Conservation (phyloP, 2,329 filamentous ascomycete genomes). For the Pestalotiopsis sp. region DNA sequence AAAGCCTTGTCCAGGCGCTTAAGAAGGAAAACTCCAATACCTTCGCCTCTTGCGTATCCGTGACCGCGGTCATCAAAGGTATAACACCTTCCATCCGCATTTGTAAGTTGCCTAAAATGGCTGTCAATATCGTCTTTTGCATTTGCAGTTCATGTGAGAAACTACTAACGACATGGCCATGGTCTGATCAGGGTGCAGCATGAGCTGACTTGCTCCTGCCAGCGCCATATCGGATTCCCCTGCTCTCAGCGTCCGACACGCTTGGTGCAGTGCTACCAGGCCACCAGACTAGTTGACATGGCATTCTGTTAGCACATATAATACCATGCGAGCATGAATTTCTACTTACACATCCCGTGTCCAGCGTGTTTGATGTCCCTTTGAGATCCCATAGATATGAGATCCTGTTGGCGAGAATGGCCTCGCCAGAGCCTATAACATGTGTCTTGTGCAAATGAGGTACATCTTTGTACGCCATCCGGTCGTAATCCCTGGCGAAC, state of each 20-base stretch:
- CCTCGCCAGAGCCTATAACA: slow-evolving; percentile 13
- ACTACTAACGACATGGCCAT: slow-evolving; percentile 3
- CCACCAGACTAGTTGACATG: slow-evolving; percentile 8
- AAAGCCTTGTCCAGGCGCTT: slow-evolving; percentile 49
- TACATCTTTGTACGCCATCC: slow-evolving; percentile 6
- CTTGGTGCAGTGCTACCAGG: slow-evolving; percentile 14
- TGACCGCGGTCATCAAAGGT: slow-evolving; percentile 42
- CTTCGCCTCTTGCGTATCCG: slow-evolving; percentile 56
- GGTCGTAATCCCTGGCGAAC: slow-evolving; percentile 6
- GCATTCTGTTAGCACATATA: background rate
- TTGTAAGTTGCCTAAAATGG: background rate
- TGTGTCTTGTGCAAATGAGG: slow-evolving; percentile 4
- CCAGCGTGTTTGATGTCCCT: slow-evolving; percentile 13
- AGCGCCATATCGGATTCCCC: slow-evolving; percentile 3
- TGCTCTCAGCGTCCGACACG: slow-evolving; percentile 3
- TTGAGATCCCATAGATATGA: slow-evolving; percentile 10
- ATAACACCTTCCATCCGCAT: slow-evolving; percentile 7
- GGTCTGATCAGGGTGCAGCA: slow-evolving; percentile 2
- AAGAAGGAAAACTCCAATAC: slow-evolving; percentile 42
- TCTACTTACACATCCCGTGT: slow-evolving; percentile 15
- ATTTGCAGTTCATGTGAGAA: background rate
- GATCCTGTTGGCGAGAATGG: slow-evolving; percentile 13
- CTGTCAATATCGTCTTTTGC: background rate
- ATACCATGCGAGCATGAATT: background rate
- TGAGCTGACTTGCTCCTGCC: background rate